Evolutionary conservation across 495 filamentous ascomycete species (phyloP).

Genomic region (Penicillium verhagenii): DNA sequence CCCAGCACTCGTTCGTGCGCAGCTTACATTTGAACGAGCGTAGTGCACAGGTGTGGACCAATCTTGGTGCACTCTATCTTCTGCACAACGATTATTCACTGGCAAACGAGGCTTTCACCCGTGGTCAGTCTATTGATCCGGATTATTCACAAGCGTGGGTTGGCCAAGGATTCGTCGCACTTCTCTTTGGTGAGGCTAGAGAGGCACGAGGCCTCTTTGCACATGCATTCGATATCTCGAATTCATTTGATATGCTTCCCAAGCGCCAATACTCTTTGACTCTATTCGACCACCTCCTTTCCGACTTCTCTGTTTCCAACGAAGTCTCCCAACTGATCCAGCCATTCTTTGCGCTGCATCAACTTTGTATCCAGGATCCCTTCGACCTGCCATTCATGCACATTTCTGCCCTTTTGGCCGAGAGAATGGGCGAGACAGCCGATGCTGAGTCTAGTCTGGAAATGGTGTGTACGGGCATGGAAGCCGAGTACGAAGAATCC

Average conservation of each 20-base stretch:
- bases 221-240: slow-evolving; percentile 93
- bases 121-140: slow-evolving; percentile 89
- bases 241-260: slow-evolving; percentile 64
- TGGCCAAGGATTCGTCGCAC: slow-evolving; percentile 83
- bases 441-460: slow-evolving; percentile 66
- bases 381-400: slow-evolving; percentile 69
- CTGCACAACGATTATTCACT: slow-evolving; percentile 78
- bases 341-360: slow-evolving; percentile 85
- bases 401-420: slow-evolving; percentile 75
- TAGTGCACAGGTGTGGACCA: slow-evolving; percentile 82
- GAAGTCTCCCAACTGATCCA: slow-evolving; percentile 63
- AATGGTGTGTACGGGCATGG: slow-evolving; percentile 62
- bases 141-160: slow-evolving; percentile 92
- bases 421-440: slow-evolving; percentile 66
- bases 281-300: slow-evolving; percentile 72
- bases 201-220: slow-evolving; percentile 84
- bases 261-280: slow-evolving; percentile 76
- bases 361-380: slow-evolving; percentile 67
- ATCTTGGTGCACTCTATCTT: slow-evolving; percentile 82
- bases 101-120: slow-evolving; percentile 83
- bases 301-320: slow-evolving; percentile 51
- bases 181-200: slow-evolving; percentile 64
- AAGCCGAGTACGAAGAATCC: slow-evolving; percentile 77
- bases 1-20: slow-evolving; percentile 93
- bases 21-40: slow-evolving; percentile 89